phyloP scores from a whole-genome alignment of 345 rosid species.

The Arabis alpina region DNA sequence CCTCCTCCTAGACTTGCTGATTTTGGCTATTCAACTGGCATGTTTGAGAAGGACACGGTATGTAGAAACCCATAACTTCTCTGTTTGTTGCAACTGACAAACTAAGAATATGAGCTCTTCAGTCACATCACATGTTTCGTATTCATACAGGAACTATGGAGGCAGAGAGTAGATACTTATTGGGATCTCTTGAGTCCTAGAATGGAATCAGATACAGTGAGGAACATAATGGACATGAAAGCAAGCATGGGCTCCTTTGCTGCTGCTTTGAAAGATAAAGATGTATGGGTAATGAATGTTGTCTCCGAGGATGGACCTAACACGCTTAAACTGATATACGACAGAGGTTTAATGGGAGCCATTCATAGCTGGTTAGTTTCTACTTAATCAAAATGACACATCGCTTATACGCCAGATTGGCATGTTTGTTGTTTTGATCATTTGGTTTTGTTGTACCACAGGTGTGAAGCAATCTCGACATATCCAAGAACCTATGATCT shows the following conservation, averaged over 20 bases:
- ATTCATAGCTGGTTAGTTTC: constrained; percentile 71
- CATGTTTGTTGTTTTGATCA: not conserved
- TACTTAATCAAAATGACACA: too few relatives aligned
- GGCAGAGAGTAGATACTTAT: constrained; percentile 64
- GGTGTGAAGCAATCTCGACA: constrained; percentile 85
- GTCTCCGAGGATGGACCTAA: constrained; percentile 75
- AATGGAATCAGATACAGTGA: constrained; percentile 62
- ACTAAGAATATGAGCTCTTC: not conserved
- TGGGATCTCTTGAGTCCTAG: constrained; percentile 78
- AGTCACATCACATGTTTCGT: not conserved
- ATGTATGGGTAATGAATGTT: constrained; percentile 90
- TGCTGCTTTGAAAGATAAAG: constrained; percentile 72
- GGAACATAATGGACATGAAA: constrained; percentile 97
- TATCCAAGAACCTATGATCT: constrained; percentile 88
- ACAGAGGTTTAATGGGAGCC: constrained; percentile 75
- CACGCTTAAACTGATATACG: constrained; percentile 76
- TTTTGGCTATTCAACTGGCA: constrained; percentile 73
- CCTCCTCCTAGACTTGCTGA: constrained; percentile 87
- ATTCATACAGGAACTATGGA: constrained; percentile 64
- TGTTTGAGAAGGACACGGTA: constrained; percentile 88
- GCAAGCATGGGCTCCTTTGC: constrained; percentile 84
- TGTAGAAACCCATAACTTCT: not conserved
- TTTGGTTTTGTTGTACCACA: constrained; percentile 23
- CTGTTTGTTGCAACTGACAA: not conserved
- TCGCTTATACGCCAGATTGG: not conserved